Evolutionary conservation across 2,329 filamentous ascomycete genomes (phyloP), one percentile per base, ranked within the genome.

Genomic region (Arthrobotrys entomopaga): DNA sequence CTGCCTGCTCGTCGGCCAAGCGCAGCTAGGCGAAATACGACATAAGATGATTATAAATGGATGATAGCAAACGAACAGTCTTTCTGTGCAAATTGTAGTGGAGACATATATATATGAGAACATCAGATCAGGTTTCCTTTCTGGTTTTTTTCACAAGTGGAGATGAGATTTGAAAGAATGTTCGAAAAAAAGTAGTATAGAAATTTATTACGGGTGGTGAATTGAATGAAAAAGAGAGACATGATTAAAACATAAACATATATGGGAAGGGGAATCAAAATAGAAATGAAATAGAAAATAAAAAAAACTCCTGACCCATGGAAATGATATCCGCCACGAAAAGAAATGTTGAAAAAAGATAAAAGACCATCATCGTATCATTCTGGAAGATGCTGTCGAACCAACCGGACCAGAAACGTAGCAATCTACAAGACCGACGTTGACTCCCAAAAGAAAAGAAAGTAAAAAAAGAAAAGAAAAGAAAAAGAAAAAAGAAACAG

Each of bases 21-120:
- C 10, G 29, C 20, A 15, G 20, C 6, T 26, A n/a, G 16, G 8
- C 42, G 15, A 1, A 7, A 11, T 22, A 20, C 11, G 22, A 20
- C 4, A 11, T 20, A 20, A 20, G 24, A 24, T 46, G 57, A 19
- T 11, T 13, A n/a, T 15, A 24, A 50, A 52, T 52, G 34, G 26
- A 50, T 15, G 46, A 42, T 22, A 52, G 16, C 20, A 53, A n/a
- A 54, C 8, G 29, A 57, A 40, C n/a, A 20, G 13, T 69, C 65
- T 69, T 69, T 69, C 65, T 69, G 56, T 69, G 65, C 57, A 69
- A 8, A 49, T n/a, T 26, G 42, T 56, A 69, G 65, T 38, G 65
- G 65, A 61, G 65, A 56, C 49, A 22, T 43, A 16, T 20, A n/a
- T n/a, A 46, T 29, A 61, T 54, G n/a, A 53, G 22, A 58, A 22